phyloP scores from a whole-genome alignment of 768 basidiomycete species.

The Xanthoconium stramineum region DNA sequence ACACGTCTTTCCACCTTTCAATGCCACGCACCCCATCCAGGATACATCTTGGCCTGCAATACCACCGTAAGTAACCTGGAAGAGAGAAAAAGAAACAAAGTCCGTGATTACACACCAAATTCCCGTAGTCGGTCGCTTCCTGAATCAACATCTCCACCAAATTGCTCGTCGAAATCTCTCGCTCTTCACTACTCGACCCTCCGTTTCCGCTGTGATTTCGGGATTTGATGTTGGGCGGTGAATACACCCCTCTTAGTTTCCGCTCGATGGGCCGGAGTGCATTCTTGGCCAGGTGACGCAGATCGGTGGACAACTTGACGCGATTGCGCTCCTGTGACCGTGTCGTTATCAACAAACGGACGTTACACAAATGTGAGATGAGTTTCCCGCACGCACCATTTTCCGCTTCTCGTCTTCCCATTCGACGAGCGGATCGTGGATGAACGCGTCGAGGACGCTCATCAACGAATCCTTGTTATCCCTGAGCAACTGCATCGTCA shows the following conservation, averaged over 20 bases:
- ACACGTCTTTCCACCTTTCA: slow-evolving; percentile 23
- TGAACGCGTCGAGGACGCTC: slow-evolving; percentile 94
- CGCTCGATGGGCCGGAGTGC: slow-evolving; percentile 79
- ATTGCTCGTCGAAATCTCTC: slow-evolving; percentile 70
- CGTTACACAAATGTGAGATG: not conserved
- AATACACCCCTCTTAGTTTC: slow-evolving; percentile 75
- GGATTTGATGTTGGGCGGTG: slow-evolving; percentile 43
- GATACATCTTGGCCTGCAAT: slow-evolving; percentile 83
- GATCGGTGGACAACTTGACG: slow-evolving; percentile 50
- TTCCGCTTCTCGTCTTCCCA: slow-evolving; percentile 85
- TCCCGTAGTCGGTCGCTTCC: slow-evolving; percentile 72
- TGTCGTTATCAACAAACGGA: not conserved
- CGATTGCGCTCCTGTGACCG: slow-evolving; percentile 42
- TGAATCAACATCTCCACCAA: slow-evolving; percentile 90
- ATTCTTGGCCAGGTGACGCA: slow-evolving; percentile 65
- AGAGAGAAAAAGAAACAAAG: not conserved
- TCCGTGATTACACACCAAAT: slow-evolving; percentile 51
- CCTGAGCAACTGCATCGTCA: slow-evolving; percentile 82
- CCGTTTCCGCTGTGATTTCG: slow-evolving; percentile 29
- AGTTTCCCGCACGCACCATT: slow-evolving; percentile 37
- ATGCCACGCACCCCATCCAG: slow-evolving; percentile 86
- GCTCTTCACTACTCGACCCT: slow-evolving; percentile 28
- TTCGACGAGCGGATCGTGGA: slow-evolving; percentile 95
- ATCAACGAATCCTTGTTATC: slow-evolving; percentile 91
- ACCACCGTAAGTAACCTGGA: slow-evolving; percentile 5